Percentiles rank a stretch among this genome's conserved stretches.
Conservation (phyloP, 345 rosid genomes). For the Limnanthes douglasii region DNA sequence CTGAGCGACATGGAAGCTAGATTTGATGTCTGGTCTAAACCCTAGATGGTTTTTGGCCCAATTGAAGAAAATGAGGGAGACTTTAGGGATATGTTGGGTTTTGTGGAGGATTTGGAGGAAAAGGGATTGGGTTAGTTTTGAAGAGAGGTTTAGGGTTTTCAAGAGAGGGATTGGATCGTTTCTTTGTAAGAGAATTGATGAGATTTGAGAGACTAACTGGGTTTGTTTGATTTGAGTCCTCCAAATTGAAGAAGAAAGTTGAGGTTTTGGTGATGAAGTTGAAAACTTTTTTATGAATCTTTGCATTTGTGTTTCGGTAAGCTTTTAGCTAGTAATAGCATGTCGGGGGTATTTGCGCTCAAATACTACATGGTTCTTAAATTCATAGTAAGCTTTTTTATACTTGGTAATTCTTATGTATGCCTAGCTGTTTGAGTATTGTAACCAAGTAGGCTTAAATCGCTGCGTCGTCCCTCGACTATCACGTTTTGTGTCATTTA, state of each 20-base stretch:
- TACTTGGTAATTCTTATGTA: too few species aligned
- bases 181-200: slow-evolving; percentile 45
- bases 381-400: too few species aligned
- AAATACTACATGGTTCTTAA: too few species aligned
- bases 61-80: slow-evolving; percentile 45
- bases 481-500: too few species aligned
- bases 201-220: slow-evolving; percentile 30
- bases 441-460: too few species aligned
- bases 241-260: slow-evolving; percentile 24
- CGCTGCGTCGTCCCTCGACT: too few species aligned
- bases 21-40: slow-evolving; percentile 38
- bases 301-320: too few species aligned
- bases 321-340: too few species aligned
- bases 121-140: slow-evolving; percentile 27
- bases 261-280: slow-evolving; percentile 12
- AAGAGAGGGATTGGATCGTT: slow-evolving; percentile 29
- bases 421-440: too few species aligned
- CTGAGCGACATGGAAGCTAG: slow-evolving; percentile 28
- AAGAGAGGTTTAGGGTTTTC: slow-evolving; percentile 17
- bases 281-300: slow-evolving; percentile 18
- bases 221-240: slow-evolving; percentile 25
- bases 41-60: slow-evolving; percentile 27
- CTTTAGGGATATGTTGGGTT: slow-evolving; percentile 24
- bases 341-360: too few species aligned
- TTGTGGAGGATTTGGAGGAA: slow-evolving; percentile 38